phyloP scores from a whole-genome alignment of 441 rosid species.

The California macrophylla region DNA sequence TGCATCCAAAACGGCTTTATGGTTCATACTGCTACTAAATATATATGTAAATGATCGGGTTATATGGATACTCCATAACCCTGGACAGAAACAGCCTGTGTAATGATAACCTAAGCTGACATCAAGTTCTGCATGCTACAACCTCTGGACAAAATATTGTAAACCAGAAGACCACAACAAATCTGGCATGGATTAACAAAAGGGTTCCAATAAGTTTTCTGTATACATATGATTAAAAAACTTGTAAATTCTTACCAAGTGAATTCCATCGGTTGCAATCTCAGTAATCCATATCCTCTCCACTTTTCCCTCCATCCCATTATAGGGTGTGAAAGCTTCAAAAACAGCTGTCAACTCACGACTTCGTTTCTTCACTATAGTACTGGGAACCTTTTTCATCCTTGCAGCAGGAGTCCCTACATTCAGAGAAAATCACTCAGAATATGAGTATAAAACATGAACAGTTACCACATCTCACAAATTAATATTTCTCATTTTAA shows the following conservation, averaged over 20 bases:
- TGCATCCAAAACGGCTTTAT: neutral
- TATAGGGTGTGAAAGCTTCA: slow-evolving; percentile 78
- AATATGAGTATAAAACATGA: neutral
- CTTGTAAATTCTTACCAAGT: slow-evolving; percentile 49
- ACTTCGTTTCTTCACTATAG: slow-evolving; percentile 70
- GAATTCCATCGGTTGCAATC: slow-evolving; percentile 70
- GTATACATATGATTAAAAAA: neutral
- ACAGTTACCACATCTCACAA: neutral
- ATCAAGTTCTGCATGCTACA: neutral
- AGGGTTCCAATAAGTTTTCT: neutral
- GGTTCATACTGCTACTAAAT: neutral
- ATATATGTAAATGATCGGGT: neutral
- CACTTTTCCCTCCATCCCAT: slow-evolving; percentile 68
- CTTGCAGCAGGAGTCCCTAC: slow-evolving; percentile 94
- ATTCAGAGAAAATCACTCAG: slow-evolving; percentile 12
- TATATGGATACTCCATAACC: neutral
- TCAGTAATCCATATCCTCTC: slow-evolving; percentile 95
- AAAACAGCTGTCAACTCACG: slow-evolving; percentile 76
- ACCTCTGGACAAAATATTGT: neutral
- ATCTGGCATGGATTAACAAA: neutral
- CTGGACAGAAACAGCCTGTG: neutral
- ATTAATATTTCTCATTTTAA: neutral
- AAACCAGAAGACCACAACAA: neutral
- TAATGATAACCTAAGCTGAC: neutral
- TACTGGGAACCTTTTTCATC: slow-evolving; percentile 91